Conservation (phyloP, 352 stramenopile genomes). For the Globisporangium ultimum region DNA sequence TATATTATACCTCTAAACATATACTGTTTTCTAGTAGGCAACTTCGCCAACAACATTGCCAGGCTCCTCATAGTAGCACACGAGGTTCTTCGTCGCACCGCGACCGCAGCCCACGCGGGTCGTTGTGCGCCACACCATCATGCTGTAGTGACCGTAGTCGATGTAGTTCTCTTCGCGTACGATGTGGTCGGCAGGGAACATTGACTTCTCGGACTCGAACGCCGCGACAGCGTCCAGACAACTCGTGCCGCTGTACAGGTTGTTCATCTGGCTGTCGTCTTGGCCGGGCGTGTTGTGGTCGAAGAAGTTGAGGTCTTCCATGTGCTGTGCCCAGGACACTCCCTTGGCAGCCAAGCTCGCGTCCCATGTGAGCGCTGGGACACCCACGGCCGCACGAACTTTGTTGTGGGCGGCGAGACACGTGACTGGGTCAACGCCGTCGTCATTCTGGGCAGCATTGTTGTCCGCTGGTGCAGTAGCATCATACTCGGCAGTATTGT, state of each 20-base stretch:
- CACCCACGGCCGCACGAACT: constrained; percentile 9
- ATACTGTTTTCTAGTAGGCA: too few species aligned
- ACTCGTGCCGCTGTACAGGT: constrained; percentile 16
- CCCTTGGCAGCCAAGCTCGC: constrained; percentile 4
- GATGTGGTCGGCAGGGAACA: constrained; percentile 11
- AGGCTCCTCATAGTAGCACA: constrained; percentile 17
- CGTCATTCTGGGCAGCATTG: constrained; percentile 1
- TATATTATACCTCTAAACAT: too few species aligned
- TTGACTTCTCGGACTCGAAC: constrained; percentile 11
- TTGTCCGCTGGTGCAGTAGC: too few species aligned
- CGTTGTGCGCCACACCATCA: constrained; percentile 15
- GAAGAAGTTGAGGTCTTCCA: constrained; percentile 15
- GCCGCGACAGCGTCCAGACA: constrained; percentile 6
- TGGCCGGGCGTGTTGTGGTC: constrained; percentile 11
- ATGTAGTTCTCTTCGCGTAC: too few species aligned
- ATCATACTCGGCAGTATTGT: too few species aligned
- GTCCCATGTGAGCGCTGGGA: constrained; percentile 11
- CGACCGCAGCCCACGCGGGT: constrained; percentile 16
- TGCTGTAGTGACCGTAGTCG: constrained; percentile 10
- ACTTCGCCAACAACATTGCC: constrained; percentile 9
- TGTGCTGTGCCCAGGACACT: constrained; percentile 11
- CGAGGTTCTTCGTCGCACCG: constrained; percentile 11
- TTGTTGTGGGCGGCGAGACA: constrained; percentile 13
- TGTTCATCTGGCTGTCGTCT: constrained; percentile 16
- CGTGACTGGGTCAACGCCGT: constrained; percentile 8